A percentile compares a stretch with the other conserved stretches of the same genome.
phyloP scores from a whole-genome alignment of 2,329 filamentous ascomycete species.

The Neopestalotiopsis clavispora region DNA sequence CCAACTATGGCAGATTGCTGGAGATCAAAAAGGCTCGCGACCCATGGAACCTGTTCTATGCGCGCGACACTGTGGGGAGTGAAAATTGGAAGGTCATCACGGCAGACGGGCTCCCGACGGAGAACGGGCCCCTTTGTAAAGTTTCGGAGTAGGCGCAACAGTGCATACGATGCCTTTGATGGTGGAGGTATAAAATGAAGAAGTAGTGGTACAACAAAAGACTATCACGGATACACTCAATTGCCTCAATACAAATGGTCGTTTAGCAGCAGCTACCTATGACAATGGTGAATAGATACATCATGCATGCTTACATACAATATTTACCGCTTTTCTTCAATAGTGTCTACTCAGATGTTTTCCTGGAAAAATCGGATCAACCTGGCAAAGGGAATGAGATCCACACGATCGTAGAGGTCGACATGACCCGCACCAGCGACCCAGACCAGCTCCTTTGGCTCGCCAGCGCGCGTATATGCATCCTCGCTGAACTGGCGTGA shows the following conservation, averaged over 20 bases:
- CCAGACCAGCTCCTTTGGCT: constrained; percentile 1
- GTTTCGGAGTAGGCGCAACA: too few relatives aligned
- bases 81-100: constrained; percentile 49
- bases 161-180: too few relatives aligned
- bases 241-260: too few relatives aligned
- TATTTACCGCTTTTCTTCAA: too few relatives aligned
- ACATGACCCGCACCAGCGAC: neutral
- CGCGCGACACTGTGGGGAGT: constrained; percentile 54
- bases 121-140: constrained; percentile 37
- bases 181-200: too few relatives aligned
- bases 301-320: too few relatives aligned
- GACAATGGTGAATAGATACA: too few relatives aligned
- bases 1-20: constrained; percentile 46
- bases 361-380: neutral
- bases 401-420: constrained; percentile 3
- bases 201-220: too few relatives aligned
- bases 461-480: neutral
- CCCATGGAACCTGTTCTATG: constrained; percentile 51
- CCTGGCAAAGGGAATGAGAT: constrained; percentile 1
- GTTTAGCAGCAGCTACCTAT: too few relatives aligned
- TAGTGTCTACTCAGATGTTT: neutral
- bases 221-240: too few relatives aligned
- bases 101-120: constrained; percentile 31
- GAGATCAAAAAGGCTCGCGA: constrained; percentile 56
- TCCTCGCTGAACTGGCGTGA: neutral